These are phyloP conservation scores for Discostella pseudostelligera DNA, from an alignment of 108 stramenopile genomes.

Conservation along the genomic window DNA sequence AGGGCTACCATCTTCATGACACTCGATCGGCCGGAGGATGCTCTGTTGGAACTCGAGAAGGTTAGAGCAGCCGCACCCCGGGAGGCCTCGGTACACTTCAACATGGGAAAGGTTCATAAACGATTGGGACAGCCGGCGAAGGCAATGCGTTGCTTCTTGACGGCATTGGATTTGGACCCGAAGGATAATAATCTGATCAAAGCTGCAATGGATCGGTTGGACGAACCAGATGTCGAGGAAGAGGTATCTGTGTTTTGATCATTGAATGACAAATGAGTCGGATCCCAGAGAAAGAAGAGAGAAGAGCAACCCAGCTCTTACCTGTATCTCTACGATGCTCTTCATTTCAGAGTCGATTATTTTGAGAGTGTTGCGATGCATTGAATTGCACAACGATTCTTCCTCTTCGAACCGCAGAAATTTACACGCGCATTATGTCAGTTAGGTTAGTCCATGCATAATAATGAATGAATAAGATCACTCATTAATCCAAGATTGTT, in stretches of 20 bases:
- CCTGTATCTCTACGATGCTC: not conserved
- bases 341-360: no score
- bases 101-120: slow-evolving; percentile 95
- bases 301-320: no score
- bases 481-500: no score
- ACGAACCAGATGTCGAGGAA: slow-evolving; percentile 87
- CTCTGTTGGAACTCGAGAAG: slow-evolving; percentile 82
- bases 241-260: slow-evolving; percentile 73
- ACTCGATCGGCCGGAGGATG: slow-evolving; percentile 87
- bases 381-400: no score
- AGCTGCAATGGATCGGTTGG: slow-evolving; percentile 60
- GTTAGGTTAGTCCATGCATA: no score
- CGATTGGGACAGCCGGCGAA: slow-evolving; percentile 85
- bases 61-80: slow-evolving; percentile 91
- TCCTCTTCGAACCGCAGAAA: no score
- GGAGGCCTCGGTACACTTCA: slow-evolving; percentile 92
- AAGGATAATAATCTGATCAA: slow-evolving; percentile 96
- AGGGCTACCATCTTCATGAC: slow-evolving; percentile 89
- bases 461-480: no score
- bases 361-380: no score
- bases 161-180: slow-evolving; percentile 94
- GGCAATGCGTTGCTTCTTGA: slow-evolving; percentile 91
- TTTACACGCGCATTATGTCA: no score
- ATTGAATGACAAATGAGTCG: no score
- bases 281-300: no score